Conservation (phyloP, 306 rosid species). For the Hylodesmum podocarpum region DNA sequence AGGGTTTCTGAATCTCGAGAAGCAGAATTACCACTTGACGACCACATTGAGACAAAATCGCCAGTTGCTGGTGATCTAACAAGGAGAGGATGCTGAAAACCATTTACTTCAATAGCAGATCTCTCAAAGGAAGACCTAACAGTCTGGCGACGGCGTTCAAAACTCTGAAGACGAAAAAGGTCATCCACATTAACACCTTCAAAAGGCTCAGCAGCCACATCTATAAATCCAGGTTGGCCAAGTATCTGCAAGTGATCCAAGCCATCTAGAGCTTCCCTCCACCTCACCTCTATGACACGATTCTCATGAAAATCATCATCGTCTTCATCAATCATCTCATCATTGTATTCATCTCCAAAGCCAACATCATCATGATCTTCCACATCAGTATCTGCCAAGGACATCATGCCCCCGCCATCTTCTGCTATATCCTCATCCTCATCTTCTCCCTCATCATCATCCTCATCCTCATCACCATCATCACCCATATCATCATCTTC, state of each 20-base stretch:
- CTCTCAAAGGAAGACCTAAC: constrained; percentile 93
- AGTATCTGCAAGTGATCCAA: constrained; percentile 93
- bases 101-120: constrained; percentile 78
- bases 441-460: constrained; percentile 90
- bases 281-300: constrained; percentile 91
- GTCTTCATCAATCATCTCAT: constrained; percentile 92
- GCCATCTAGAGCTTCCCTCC: constrained; percentile 99
- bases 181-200: constrained; percentile 98
- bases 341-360: constrained; percentile 91
- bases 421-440: constrained; percentile 97
- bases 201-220: constrained; percentile 93
- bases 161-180: constrained; percentile 85
- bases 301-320: constrained; percentile 96
- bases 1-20: constrained; percentile 72
- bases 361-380: constrained; percentile 94
- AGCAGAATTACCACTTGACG: constrained; percentile 64
- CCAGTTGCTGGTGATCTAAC: constrained; percentile 79
- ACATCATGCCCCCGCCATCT: constrained; percentile 93
- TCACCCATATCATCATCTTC: constrained; percentile 99
- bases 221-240: constrained; percentile 93
- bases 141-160: constrained; percentile 92
- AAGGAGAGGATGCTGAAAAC: constrained; percentile 97
- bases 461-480: constrained; percentile 97
- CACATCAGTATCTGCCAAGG: constrained; percentile 88
- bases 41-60: constrained; percentile 79